Percentiles rank a stretch among this genome's conserved stretches.
Conservation (phyloP, 805 yeast species). For the Grigorovia transvaalensis region DNA sequence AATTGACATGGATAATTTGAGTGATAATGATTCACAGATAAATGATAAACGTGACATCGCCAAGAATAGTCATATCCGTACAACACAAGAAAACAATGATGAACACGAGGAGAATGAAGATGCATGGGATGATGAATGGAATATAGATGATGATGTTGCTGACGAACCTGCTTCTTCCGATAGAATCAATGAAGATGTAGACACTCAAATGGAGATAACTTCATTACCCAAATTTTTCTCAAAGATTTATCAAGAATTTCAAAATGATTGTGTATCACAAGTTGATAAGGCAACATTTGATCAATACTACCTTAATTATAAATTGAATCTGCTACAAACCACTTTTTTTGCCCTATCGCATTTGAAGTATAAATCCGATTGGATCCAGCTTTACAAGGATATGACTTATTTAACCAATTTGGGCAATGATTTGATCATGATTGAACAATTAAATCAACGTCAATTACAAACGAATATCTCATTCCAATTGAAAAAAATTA, state of each 20-base stretch:
- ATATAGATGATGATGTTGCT: slow-evolving; percentile 13
- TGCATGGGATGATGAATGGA: slow-evolving; percentile 21
- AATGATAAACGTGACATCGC: background rate
- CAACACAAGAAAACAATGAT: background rate
- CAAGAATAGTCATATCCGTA: background rate
- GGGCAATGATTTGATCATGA: slow-evolving; percentile 7
- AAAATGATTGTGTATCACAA: slow-evolving; percentile 7
- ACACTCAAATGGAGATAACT: slow-evolving; percentile 8
- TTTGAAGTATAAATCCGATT: slow-evolving; percentile 12
- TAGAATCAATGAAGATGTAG: background rate
- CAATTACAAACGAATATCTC: slow-evolving; percentile 12
- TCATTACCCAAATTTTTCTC: slow-evolving; percentile 12
- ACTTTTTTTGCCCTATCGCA: slow-evolving; percentile 17
- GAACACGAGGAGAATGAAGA: slow-evolving; percentile 8
- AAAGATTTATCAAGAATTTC: slow-evolving; percentile 8
- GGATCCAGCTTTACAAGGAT: slow-evolving; percentile 25
- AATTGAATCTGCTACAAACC: slow-evolving; percentile 22
- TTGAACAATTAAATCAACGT: slow-evolving; percentile 17
- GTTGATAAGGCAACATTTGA: slow-evolving; percentile 9
- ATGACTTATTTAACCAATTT: slow-evolving; percentile 8
- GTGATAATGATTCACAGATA: background rate
- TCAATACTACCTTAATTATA: slow-evolving; percentile 14
- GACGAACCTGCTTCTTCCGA: background rate
- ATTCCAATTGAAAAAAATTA: slow-evolving; percentile 11
- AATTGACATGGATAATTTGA: slow-evolving; percentile 11